phyloP scores from a whole-genome alignment of 495 filamentous ascomycete species.

The Friedmanniomyces simplex region DNA sequence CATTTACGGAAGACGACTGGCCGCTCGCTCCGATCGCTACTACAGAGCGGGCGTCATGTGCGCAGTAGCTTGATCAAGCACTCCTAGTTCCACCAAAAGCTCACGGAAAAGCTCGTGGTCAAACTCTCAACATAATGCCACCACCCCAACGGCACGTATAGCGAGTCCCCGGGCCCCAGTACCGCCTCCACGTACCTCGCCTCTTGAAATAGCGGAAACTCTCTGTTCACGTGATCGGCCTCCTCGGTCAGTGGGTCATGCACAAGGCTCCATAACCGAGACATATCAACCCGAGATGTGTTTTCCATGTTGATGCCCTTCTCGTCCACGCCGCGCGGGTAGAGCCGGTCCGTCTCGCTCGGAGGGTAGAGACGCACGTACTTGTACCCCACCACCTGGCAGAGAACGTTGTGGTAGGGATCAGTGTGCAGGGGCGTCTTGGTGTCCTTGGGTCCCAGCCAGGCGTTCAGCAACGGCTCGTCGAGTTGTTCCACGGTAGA shows the following conservation, averaged over 20 bases:
- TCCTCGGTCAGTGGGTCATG: neutral
- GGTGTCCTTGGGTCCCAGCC: conserved; percentile 82
- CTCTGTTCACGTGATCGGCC: conserved; percentile 23
- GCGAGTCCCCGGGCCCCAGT: conserved; percentile 65
- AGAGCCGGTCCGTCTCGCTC: conserved; percentile 44
- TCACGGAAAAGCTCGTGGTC: conserved; percentile 84
- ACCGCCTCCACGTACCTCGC: conserved; percentile 70
- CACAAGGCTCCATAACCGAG: neutral
- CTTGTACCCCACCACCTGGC: conserved; percentile 83
- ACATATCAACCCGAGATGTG: conserved; percentile 65
- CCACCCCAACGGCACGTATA: conserved; percentile 94
- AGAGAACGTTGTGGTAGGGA: conserved; percentile 84
- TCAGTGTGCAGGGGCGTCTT: conserved; percentile 91
- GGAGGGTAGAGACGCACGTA: conserved; percentile 83
- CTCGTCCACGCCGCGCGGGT: conserved; percentile 56
- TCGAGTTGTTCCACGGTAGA: conserved; percentile 16
- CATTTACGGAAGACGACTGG: no score
- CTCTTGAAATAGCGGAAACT: conserved; percentile 46
- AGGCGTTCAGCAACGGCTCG: conserved; percentile 54
- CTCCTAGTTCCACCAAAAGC: conserved; percentile 80
- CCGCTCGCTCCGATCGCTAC: no score
- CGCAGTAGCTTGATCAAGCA: neutral
- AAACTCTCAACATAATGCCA: conserved; percentile 95
- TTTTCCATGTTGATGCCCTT: conserved; percentile 85
- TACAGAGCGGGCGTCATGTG: neutral